Evolutionary conservation across 2,329 filamentous ascomycete genomes (phyloP).

Genomic region (Pezicula rhizophila): DNA sequence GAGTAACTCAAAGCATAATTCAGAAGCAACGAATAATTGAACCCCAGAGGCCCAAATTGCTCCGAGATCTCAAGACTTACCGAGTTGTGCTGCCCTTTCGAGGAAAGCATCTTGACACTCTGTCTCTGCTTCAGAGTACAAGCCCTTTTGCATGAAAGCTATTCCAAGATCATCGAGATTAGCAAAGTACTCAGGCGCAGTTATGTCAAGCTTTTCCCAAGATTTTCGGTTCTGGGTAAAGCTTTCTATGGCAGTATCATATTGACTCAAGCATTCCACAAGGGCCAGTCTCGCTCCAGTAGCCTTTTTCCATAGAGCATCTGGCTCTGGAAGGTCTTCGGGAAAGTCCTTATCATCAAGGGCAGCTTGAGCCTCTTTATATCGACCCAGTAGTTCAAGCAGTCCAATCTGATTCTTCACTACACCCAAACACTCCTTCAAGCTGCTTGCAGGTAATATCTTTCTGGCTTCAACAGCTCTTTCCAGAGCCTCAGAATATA

Average conservation of each 20-base stretch:
- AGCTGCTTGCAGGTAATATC: slow-evolving; percentile 15
- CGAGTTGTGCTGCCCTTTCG: slow-evolving; percentile 10
- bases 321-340: slow-evolving; percentile 8
- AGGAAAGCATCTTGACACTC: slow-evolving; percentile 16
- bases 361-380: slow-evolving; percentile 15
- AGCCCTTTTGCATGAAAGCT: slow-evolving; percentile 16
- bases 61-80: too few species aligned
- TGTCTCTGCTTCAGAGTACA: slow-evolving; percentile 13
- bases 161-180: slow-evolving; percentile 13
- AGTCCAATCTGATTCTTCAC: slow-evolving; percentile 16
- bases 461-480: slow-evolving; percentile 15
- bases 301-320: slow-evolving; percentile 18
- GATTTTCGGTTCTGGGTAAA: slow-evolving; percentile 11
- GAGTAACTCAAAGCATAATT: too few species aligned
- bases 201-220: slow-evolving; percentile 5
- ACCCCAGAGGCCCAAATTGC: too few species aligned
- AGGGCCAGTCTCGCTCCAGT: slow-evolving; percentile 17
- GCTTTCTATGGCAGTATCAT: slow-evolving; percentile 11
- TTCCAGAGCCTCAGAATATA: slow-evolving; percentile 16
- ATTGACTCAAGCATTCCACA: slow-evolving; percentile 16
- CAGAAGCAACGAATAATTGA: too few species aligned
- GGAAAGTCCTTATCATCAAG: slow-evolving; percentile 9
- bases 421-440: slow-evolving; percentile 12
- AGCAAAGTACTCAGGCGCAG: slow-evolving; percentile 5
- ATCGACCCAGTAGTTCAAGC: slow-evolving; percentile 15